Base-by-base conservation (phyloP, 352 stramenopile species). In the Elongisporangium anandrum region DNA sequence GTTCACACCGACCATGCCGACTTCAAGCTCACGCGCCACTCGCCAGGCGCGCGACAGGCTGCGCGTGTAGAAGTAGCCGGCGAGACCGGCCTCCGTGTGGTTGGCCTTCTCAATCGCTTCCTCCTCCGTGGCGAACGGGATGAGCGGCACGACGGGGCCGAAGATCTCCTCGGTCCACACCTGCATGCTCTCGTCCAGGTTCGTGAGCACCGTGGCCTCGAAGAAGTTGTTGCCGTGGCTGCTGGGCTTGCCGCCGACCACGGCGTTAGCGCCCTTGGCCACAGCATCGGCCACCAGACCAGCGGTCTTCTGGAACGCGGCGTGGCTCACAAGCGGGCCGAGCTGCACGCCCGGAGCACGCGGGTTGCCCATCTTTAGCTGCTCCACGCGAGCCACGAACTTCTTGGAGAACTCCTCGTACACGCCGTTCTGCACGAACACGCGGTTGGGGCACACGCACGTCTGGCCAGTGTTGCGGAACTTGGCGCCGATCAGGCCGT, bases 61-160 rank as follows among this genome's bases (percentile, higher is more conserved):
- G 54, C 88, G 75, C 24, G 95, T 97, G 76, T 87, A 99, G 68
- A 98, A 97, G 72, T 99, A 99, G 5, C 87, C 84, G 1, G 96
- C 95, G 26, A 99, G 85, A 4, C 97, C 97, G 7, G 85, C 70
- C 23, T 94, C 82, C 34, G 75, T 97, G 68, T 91, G 81, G 81
- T 99, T 99, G 21, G 97, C 97, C 54, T 97, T 81, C 48, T 72
- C 63, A 15, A 99, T 63, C n/a, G 96, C 97, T 65, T 99, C 94
- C 23, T 97, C 92, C 59, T 99, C 97, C 5, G 71, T 95, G 21
- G 87, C 70, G 74, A 99, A 99, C 48, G 81, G 87, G 53, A 89
- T 90, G 12, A 99, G 76, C 38, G 93, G 78, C 20, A 96, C 90
- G 51, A 99, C 76, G 3, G 97, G 97, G 7, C 96, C 97, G 73